Base-by-base conservation (phyloP, 1,284 basidiomycete genomes). In the Rhodotorula sp. region DNA sequence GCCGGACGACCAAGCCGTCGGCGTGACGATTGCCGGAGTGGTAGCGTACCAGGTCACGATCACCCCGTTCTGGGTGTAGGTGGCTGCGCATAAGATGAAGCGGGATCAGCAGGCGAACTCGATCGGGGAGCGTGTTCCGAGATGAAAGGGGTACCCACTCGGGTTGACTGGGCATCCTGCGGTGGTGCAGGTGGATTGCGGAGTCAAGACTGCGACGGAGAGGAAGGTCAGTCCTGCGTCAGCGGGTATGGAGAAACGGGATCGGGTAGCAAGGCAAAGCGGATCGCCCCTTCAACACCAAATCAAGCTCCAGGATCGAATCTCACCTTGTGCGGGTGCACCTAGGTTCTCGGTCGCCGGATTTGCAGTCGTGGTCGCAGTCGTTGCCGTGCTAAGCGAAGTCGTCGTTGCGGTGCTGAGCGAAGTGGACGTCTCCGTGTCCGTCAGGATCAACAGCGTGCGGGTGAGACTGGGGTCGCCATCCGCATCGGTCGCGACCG, bases 11-110 rank as follows among this genome's bases (percentile, higher is more conserved):
- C 64, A 64, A 49, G 52, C 63, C 18, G 69, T 68, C 15, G 74
- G 74, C 39, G 62, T 67, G 8, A 69, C 43, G 18, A 46, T 69
- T 12, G 54, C 52, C 12, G 73, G 73, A 15, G 71, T 73, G 1
- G 74, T 70, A 15, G 74, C 74, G 43, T 43, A 57, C 74, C 74
- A 73, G n/a, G 49, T 56, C 0, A 67, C 64, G 16, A 73, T 59
- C 4, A 34, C 62, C 2, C 67, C 67, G 29, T 65, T 64, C 51
- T 68, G 64, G 6, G 62, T 64, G 57, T 68, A 67, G 0, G 63
- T 67, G 7, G 63, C 71, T 69, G 59, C n/a, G n/a, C 20, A 12
- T 23, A 51, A 39, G 29, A 58, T 20, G 31, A 47, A 46, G 8
- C 39, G 5, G 52, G 20, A 8, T 3, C 15, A 23, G 18, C 48